A percentile compares a stretch with the other conserved stretches of the same genome.
phyloP scores from a whole-genome alignment of 176 grass and related monocot species.

The Hordeum vulgare region DNA sequence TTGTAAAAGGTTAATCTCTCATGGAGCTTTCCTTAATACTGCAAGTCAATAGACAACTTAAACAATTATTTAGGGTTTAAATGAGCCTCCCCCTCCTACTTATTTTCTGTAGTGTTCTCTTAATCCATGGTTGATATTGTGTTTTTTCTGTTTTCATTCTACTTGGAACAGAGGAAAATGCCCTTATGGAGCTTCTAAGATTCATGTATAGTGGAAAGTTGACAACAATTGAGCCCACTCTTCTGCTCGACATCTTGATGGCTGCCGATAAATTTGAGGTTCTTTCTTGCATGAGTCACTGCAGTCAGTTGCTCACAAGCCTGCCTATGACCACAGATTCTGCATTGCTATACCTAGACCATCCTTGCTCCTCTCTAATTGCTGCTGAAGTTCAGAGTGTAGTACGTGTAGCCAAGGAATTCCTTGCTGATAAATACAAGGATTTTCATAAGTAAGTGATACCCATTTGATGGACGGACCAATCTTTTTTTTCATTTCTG shows the following conservation, averaged over 20 bases:
- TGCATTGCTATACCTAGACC: neutral
- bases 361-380: neutral
- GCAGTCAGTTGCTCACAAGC: neutral
- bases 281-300: neutral
- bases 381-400: neutral
- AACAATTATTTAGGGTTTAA: no score
- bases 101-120: neutral
- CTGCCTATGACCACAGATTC: neutral
- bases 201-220: neutral
- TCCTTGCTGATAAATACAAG: neutral
- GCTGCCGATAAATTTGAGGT: neutral
- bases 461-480: neutral
- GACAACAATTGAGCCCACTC: neutral
- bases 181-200: neutral
- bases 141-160: neutral
- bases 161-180: neutral
- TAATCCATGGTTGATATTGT: neutral
- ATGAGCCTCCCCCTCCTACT: neutral
- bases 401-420: neutral
- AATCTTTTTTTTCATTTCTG: neutral
- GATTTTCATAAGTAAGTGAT: neutral
- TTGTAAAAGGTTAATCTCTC: no score
- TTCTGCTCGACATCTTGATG: neutral
- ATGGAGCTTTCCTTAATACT: neutral
- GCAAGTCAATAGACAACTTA: no score